phyloP scores from a whole-genome alignment of 2,329 filamentous ascomycete species.

The Ophiostoma ulmi region DNA sequence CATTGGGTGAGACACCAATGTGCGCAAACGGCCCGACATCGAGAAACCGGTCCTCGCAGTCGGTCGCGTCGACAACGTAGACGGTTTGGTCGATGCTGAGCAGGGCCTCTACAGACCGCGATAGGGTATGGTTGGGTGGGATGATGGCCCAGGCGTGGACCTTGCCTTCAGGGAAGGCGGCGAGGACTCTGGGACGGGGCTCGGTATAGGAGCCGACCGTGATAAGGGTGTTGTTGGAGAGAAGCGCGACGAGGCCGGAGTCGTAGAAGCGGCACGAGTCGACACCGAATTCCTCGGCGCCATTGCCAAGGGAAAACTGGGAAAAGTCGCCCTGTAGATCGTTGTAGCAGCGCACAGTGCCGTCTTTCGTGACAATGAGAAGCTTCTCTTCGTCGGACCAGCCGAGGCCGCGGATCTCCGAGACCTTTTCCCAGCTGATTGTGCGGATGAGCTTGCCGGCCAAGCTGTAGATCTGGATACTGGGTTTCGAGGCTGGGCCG shows the following conservation, averaged over 20 bases:
- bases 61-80: slow-evolving; percentile 78
- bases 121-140: slow-evolving; percentile 80
- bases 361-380: slow-evolving; percentile 81
- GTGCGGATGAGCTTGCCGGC: slow-evolving; percentile 81
- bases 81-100: slow-evolving; percentile 80
- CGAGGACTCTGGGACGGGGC: slow-evolving; percentile 78
- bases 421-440: slow-evolving; percentile 86
- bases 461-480: slow-evolving; percentile 91
- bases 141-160: slow-evolving; percentile 88
- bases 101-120: slow-evolving; percentile 86
- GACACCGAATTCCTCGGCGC: slow-evolving; percentile 82
- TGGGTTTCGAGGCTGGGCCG: slow-evolving; percentile 66
- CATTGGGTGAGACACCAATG: slow-evolving; percentile 85
- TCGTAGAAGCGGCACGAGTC: slow-evolving; percentile 87
- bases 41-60: slow-evolving; percentile 84
- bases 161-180: slow-evolving; percentile 67
- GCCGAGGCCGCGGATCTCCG: slow-evolving; percentile 72
- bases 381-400: slow-evolving; percentile 97
- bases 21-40: slow-evolving; percentile 91
- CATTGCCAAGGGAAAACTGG: slow-evolving; percentile 86
- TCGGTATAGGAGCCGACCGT: slow-evolving; percentile 87
- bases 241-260: slow-evolving; percentile 84
- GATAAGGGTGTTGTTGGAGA: slow-evolving; percentile 81
- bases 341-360: slow-evolving; percentile 83
- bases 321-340: slow-evolving; percentile 93